Percentiles rank a stretch among this genome's conserved stretches.
phyloP scores from a whole-genome alignment of 2,329 filamentous ascomycete genomes.

The Aspergillus sp. region DNA sequence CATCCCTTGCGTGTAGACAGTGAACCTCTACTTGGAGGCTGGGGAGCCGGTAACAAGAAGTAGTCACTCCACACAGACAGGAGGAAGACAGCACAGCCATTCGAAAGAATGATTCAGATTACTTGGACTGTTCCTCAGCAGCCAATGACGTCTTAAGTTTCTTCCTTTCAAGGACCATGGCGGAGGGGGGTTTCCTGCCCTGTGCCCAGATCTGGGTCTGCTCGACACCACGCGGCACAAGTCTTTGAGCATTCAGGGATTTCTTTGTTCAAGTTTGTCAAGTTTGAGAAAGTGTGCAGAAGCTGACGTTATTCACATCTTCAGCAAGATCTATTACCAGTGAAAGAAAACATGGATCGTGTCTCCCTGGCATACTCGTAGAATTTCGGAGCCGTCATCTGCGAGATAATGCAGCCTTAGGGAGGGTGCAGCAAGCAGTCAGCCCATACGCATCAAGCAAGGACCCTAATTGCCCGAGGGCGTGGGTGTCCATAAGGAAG shows the following conservation, averaged over 20 bases:
- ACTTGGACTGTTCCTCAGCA: neutral
- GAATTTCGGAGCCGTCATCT: slow-evolving; percentile 9
- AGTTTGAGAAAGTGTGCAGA: too few species aligned
- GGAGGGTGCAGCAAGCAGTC: neutral
- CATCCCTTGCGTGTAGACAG: neutral
- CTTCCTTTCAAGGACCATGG: neutral
- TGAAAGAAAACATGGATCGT: slow-evolving; percentile 3
- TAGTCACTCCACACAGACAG: neutral
- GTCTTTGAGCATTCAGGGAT: neutral
- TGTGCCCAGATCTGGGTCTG: neutral
- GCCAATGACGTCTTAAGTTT: neutral
- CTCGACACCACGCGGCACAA: neutral
- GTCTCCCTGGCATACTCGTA: slow-evolving; percentile 9
- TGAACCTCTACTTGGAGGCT: neutral
- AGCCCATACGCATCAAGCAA: neutral
- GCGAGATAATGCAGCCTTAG: slow-evolving; percentile 14
- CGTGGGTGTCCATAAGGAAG: neutral
- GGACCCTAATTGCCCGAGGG: neutral
- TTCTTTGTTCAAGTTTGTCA: neutral
- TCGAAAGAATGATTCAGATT: neutral
- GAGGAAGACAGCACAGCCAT: neutral
- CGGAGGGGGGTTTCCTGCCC: neutral
- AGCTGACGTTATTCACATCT: too few species aligned
- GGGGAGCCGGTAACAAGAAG: neutral
- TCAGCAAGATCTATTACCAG: neutral